A percentile compares a stretch with the other conserved stretches of the same genome.
phyloP scores from a whole-genome alignment of 2,329 filamentous ascomycete species.

The Penicillium sp. region DNA sequence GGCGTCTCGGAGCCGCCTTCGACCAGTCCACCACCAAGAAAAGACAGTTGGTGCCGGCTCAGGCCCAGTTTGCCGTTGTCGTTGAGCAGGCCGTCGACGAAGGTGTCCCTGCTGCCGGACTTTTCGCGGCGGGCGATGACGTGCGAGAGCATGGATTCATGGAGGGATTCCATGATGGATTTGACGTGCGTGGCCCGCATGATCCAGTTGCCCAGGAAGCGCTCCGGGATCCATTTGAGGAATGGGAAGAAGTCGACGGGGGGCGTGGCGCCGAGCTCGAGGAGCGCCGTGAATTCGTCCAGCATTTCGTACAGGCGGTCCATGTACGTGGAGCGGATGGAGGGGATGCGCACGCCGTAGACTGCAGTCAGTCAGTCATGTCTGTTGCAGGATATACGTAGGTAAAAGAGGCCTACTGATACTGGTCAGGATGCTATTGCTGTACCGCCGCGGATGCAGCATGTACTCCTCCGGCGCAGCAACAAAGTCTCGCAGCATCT shows the following conservation, averaged over 20 bases:
- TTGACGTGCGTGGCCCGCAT: conserved; percentile 34
- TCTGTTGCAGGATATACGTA: too few species aligned
- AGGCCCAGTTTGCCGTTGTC: conserved; percentile 34
- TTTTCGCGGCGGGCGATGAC: conserved; percentile 30
- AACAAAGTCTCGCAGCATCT: conserved; percentile 47
- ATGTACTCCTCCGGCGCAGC: conserved; percentile 41
- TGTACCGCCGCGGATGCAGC: conserved; percentile 47
- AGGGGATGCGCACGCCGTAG: conserved; percentile 34
- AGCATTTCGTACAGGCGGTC: conserved; percentile 43
- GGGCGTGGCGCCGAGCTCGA: conserved; percentile 38
- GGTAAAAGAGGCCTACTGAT: not conserved
- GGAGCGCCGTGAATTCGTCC: conserved; percentile 35
- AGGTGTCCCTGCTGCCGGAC: conserved; percentile 24
- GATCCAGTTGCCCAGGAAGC: conserved; percentile 38
- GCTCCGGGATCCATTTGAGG: conserved; percentile 41
- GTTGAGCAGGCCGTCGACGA: conserved; percentile 44
- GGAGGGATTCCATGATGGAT: conserved; percentile 40
- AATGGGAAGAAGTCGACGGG: conserved; percentile 47
- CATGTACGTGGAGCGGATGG: conserved; percentile 33
- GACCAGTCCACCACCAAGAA: conserved; percentile 38
- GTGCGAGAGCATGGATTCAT: conserved; percentile 32
- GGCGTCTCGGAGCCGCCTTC: conserved; percentile 43
- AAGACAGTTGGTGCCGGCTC: conserved; percentile 39
- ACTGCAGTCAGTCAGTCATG: conserved; percentile 16
- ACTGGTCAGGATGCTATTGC: conserved; percentile 47